Evolutionary conservation across 371 early-diverging fungal genomes (phyloP).

Genomic region (Lichtheimia ramosa): DNA sequence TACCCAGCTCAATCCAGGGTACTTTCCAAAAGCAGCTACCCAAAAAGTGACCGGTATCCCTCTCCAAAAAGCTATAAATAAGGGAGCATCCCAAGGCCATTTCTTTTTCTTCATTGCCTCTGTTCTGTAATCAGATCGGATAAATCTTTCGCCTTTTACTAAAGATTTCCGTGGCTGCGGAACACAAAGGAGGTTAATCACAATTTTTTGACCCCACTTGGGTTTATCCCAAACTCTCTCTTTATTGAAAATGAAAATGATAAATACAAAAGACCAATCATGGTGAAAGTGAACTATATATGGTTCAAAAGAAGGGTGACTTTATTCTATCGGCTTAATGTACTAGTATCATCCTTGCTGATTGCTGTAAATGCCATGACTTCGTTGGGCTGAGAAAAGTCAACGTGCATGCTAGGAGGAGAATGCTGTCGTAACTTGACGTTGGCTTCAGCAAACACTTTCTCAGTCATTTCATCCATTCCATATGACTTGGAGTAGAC

Average conservation of each 20-base stretch:
- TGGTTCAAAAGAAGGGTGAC: not conserved
- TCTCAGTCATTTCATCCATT: slow-evolving; percentile 85
- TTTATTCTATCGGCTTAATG: not conserved
- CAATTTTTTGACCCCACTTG: slow-evolving; percentile 35
- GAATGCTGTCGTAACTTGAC: slow-evolving; percentile 80
- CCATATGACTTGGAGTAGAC: slow-evolving; percentile 88
- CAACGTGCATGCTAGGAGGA: slow-evolving; percentile 49
- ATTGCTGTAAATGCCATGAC: not conserved
- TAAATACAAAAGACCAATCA: not conserved
- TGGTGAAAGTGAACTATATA: not conserved
- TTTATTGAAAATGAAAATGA: slow-evolving; percentile 11
- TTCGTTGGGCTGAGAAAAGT: not conserved
- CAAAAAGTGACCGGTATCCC: not conserved
- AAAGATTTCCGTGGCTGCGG: slow-evolving; percentile 57
- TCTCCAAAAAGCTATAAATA: slow-evolving; percentile 33
- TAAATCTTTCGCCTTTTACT: slow-evolving; percentile 60
- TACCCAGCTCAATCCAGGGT: too few species aligned
- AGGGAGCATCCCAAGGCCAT: not conserved
- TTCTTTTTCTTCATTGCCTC: slow-evolving; percentile 32
- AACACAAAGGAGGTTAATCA: slow-evolving; percentile 42
- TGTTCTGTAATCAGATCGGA: slow-evolving; percentile 50
- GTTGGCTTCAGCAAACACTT: slow-evolving; percentile 80
- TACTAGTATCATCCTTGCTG: not conserved
- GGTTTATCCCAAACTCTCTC: not conserved
- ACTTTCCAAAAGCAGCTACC: not conserved